Evolutionary conservation across 768 basidiomycete species (phyloP).

Genomic region (Pulveroboletus sp.): DNA sequence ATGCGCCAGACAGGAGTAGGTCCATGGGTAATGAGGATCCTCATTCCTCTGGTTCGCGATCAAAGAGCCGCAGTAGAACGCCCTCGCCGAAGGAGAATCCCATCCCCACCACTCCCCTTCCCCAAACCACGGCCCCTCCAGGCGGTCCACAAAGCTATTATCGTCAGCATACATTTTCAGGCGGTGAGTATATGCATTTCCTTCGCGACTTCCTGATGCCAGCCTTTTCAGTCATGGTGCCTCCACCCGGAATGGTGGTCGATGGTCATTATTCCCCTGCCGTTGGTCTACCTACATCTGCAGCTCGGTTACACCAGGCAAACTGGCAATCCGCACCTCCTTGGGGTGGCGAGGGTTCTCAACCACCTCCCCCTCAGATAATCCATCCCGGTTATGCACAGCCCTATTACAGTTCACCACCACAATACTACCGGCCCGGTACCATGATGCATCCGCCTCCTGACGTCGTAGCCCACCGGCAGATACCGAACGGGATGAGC

Average conservation of each 20-base stretch:
- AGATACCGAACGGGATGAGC: slow-evolving; percentile 21
- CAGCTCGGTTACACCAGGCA: slow-evolving; percentile 41
- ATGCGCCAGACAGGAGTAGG: slow-evolving; percentile 17
- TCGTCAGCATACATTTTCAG: slow-evolving; percentile 53
- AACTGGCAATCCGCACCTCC: slow-evolving; percentile 39
- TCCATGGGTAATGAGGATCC: slow-evolving; percentile 21
- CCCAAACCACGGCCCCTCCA: slow-evolving; percentile 31
- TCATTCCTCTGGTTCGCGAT: slow-evolving; percentile 39
- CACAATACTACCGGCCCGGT: slow-evolving; percentile 47
- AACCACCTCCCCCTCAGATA: slow-evolving; percentile 29
- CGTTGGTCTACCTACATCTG: slow-evolving; percentile 50
- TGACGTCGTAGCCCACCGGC: slow-evolving; percentile 14
- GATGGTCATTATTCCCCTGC: slow-evolving; percentile 39
- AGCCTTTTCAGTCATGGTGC: slow-evolving; percentile 36
- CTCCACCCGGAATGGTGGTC: slow-evolving; percentile 37
- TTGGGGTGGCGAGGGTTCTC: slow-evolving; percentile 33
- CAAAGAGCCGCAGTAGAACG: slow-evolving; percentile 49
- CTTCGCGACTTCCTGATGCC: neutral
- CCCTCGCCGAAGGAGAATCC: slow-evolving; percentile 42
- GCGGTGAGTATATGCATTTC: slow-evolving; percentile 30
- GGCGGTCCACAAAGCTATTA: slow-evolving; percentile 55
- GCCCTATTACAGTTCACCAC: slow-evolving; percentile 32
- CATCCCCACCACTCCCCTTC: slow-evolving; percentile 30
- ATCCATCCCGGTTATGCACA: slow-evolving; percentile 35
- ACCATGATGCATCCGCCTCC: slow-evolving; percentile 22